Evolutionary conservation across 805 yeast genomes (phyloP).

Genomic region (Starmerella riodocensis): DNA sequence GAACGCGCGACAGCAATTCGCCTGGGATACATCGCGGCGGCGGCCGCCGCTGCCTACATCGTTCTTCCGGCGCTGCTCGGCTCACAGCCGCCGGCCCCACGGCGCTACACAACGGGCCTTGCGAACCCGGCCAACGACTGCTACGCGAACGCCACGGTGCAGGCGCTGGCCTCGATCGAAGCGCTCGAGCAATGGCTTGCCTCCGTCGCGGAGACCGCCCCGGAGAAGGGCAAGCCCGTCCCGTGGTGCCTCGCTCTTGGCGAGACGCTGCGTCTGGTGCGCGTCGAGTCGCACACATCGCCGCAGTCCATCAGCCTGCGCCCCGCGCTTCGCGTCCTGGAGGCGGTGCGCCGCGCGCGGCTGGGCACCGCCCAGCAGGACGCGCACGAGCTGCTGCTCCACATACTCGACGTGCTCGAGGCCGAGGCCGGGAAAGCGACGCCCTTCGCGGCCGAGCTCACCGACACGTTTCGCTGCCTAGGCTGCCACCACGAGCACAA

Average conservation of each 20-base stretch:
- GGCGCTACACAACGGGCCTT: conserved; percentile 56
- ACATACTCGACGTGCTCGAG: conserved; percentile 64
- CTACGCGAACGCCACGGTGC: conserved; percentile 80
- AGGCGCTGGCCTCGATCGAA: conserved; percentile 33
- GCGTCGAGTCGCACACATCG: conserved; percentile 41
- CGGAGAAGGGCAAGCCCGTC: conserved; percentile 1
- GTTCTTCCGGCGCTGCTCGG: conserved; percentile 6
- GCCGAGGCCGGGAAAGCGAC: conserved; percentile 29
- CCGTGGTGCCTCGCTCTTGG: conserved; percentile 20
- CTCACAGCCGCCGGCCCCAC: background rate
- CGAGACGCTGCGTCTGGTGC: conserved; percentile 32
- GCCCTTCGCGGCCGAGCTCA: conserved; percentile 58
- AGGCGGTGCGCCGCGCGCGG: conserved; percentile 54
- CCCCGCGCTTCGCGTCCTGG: conserved; percentile 64
- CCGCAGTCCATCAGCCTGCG: conserved; percentile 55
- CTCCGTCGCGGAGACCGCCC: background rate
- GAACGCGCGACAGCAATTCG: background rate
- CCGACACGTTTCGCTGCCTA: conserved; percentile 57
- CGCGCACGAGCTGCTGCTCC: conserved; percentile 83
- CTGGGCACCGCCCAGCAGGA: conserved; percentile 81
- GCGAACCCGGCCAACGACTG: conserved; percentile 78
- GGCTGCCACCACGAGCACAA: conserved; percentile 51
- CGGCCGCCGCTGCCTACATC: conserved; percentile 6
- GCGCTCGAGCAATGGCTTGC: conserved; percentile 20
- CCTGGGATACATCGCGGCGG: background rate